A percentile compares a stretch with the other conserved stretches of the same genome.
These are phyloP conservation scores for Solanum chilense DNA, from an alignment of 257 asterid genomes.

Conservation along the genomic window DNA sequence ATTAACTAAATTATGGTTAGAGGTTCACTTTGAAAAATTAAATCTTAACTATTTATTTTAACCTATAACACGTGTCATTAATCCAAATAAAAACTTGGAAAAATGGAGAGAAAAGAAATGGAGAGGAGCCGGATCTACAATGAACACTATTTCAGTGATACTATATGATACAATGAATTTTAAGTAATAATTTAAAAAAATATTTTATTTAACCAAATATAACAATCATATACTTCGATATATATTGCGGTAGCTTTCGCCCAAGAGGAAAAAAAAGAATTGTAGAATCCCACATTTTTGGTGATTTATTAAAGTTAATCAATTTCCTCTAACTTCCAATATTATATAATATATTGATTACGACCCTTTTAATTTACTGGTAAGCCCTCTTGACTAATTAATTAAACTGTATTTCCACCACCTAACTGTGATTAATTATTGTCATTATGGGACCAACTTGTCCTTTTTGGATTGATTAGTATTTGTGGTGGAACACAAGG, in stretches of 20 bases:
- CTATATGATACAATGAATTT: too few relatives aligned
- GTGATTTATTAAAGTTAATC: neutral
- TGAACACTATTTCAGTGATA: too few relatives aligned
- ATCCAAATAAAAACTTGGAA: too few relatives aligned
- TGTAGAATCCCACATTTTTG: neutral
- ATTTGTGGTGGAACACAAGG: neutral
- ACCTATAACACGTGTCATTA: too few relatives aligned
- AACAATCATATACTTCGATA: neutral
- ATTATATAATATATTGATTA: neutral
- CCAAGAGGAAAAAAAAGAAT: too few relatives aligned
- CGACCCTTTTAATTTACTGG: neutral
- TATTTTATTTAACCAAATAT: neutral
- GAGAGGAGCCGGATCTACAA: too few relatives aligned
- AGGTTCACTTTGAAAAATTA: too few relatives aligned
- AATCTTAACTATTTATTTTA: too few relatives aligned
- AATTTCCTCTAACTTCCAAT: neutral
- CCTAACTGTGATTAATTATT: neutral
- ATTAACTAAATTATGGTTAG: too few relatives aligned
- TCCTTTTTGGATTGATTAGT: neutral
- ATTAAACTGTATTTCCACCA: neutral
- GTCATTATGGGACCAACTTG: neutral
- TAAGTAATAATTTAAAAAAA: neutral
- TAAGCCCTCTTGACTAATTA: neutral
- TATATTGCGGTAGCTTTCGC: too few relatives aligned
- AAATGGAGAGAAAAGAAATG: too few relatives aligned